A percentile compares a stretch with the other conserved stretches of the same genome.
These are phyloP conservation scores for Amanita rubescens DNA, from an alignment of 768 basidiomycete species.

Conservation along the genomic window DNA sequence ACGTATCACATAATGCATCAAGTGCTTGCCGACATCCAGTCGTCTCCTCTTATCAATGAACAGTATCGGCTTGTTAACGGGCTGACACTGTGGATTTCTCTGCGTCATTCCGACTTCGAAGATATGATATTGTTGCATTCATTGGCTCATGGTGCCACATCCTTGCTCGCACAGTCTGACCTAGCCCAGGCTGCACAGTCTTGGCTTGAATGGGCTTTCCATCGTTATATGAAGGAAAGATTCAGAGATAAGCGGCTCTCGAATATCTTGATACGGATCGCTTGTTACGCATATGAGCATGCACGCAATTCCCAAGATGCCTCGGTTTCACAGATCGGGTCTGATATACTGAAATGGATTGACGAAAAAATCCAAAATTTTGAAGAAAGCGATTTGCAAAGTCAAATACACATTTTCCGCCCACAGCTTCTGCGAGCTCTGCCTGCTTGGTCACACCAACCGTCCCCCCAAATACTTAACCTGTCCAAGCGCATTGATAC, in stretches of 20 bases:
- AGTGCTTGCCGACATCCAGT: slow-evolving; percentile 59
- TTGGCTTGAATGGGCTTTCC: slow-evolving; percentile 72
- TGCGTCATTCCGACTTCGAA: slow-evolving; percentile 45
- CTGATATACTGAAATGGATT: slow-evolving; percentile 54
- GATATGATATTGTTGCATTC: slow-evolving; percentile 57
- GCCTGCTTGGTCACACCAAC: slow-evolving; percentile 70
- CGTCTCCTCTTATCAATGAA: slow-evolving; percentile 73
- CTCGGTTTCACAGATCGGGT: slow-evolving; percentile 27
- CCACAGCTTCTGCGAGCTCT: slow-evolving; percentile 47
- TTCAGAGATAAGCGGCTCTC: slow-evolving; percentile 47
- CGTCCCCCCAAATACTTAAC: slow-evolving; percentile 37
- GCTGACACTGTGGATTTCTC: slow-evolving; percentile 67
- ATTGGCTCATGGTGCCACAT: slow-evolving; percentile 58
- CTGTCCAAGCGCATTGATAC: slow-evolving; percentile 39
- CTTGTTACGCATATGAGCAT: slow-evolving; percentile 52
- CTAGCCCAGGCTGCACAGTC: slow-evolving; percentile 65
- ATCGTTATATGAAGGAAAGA: slow-evolving; percentile 33
- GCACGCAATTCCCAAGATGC: slow-evolving; percentile 23
- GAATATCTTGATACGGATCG: slow-evolving; percentile 63
- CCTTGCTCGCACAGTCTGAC: slow-evolving; percentile 61
- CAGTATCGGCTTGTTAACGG: slow-evolving; percentile 70
- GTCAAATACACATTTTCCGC: not conserved
- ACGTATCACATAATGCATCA: slow-evolving; percentile 74
- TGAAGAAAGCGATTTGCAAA: slow-evolving; percentile 24
- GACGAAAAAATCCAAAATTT: slow-evolving; percentile 45